Evolutionary conservation across 352 stramenopile species (phyloP).

Genomic region (Globisporangium paddicum): DNA sequence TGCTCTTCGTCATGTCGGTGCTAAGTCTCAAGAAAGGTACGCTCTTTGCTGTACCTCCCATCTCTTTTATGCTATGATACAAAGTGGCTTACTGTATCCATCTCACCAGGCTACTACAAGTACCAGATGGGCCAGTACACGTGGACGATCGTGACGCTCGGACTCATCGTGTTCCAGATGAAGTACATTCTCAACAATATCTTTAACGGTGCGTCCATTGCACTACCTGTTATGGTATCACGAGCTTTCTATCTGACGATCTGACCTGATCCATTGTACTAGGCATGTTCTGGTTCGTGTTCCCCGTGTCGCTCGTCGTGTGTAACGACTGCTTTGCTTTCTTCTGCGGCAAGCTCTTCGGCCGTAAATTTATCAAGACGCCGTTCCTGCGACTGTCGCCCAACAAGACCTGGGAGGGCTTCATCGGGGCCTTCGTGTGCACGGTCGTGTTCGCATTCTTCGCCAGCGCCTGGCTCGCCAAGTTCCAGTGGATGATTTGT

Average conservation of each 20-base stretch:
- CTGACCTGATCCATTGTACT: too few relatives aligned
- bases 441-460: constrained; percentile 95
- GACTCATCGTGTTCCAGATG: constrained; percentile 95
- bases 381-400: constrained; percentile 91
- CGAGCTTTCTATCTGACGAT: too few relatives aligned
- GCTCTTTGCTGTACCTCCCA: too few relatives aligned
- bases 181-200: constrained; percentile 97
- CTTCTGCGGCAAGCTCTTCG: constrained; percentile 86
- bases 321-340: constrained; percentile 97
- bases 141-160: constrained; percentile 95
- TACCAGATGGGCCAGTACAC: constrained; percentile 96
- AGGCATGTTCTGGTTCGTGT: constrained; percentile 95
- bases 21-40: constrained; percentile 89
- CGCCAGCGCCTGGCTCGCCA: constrained; percentile 85
- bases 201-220: constrained; percentile 77
- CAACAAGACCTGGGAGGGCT: constrained; percentile 99
- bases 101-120: constrained; percentile 86
- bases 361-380: constrained; percentile 92
- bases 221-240: too few relatives aligned
- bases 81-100: constrained; percentile 6
- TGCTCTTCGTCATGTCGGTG: constrained; percentile 95
- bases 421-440: constrained; percentile 95
- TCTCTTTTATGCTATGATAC: too few relatives aligned
- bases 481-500: constrained; percentile 94
- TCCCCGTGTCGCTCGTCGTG: constrained; percentile 92